phyloP scores from a whole-genome alignment of 805 yeast genomes.

The Yarrowia keelungensis region DNA sequence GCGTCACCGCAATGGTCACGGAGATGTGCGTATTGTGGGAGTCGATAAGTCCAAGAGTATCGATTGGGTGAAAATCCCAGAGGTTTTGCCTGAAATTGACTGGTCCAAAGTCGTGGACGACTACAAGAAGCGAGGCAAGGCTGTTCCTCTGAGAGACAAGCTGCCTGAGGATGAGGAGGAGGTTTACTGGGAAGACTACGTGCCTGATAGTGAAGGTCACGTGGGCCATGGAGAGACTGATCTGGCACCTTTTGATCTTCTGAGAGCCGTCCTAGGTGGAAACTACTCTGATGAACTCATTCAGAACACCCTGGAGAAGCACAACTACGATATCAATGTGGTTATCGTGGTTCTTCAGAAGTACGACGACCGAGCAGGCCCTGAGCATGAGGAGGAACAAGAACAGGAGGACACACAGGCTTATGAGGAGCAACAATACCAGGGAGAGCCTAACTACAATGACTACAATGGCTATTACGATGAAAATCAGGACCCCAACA shows the following conservation, averaged over 20 bases:
- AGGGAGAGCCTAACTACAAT: neutral
- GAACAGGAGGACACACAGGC: neutral
- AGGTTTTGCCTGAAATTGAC: slow-evolving; percentile 41
- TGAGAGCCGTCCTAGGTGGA: slow-evolving; percentile 50
- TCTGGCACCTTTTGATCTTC: slow-evolving; percentile 51
- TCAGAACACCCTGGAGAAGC: slow-evolving; percentile 51
- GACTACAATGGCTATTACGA: neutral
- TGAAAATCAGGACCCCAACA: neutral
- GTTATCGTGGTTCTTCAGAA: slow-evolving; percentile 28
- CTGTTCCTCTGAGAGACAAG: slow-evolving; percentile 15
- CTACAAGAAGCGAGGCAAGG: slow-evolving; percentile 25
- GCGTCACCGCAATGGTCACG: slow-evolving; percentile 22
- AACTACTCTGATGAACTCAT: slow-evolving; percentile 50
- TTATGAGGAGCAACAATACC: neutral
- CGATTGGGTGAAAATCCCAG: slow-evolving; percentile 33
- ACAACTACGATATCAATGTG: slow-evolving; percentile 51
- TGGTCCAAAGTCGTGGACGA: slow-evolving; percentile 32
- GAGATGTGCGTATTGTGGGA: slow-evolving; percentile 22
- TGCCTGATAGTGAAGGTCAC: slow-evolving; percentile 21
- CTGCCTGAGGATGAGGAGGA: slow-evolving; percentile 35
- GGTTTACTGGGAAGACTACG: slow-evolving; percentile 39
- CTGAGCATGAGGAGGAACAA: slow-evolving; percentile 40
- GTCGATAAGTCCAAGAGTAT: slow-evolving; percentile 37
- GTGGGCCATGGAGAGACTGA: slow-evolving; percentile 36
- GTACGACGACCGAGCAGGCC: slow-evolving; percentile 6